Base-by-base conservation (phyloP, 805 yeast genomes). In the Sporopachydermia lactativora region DNA sequence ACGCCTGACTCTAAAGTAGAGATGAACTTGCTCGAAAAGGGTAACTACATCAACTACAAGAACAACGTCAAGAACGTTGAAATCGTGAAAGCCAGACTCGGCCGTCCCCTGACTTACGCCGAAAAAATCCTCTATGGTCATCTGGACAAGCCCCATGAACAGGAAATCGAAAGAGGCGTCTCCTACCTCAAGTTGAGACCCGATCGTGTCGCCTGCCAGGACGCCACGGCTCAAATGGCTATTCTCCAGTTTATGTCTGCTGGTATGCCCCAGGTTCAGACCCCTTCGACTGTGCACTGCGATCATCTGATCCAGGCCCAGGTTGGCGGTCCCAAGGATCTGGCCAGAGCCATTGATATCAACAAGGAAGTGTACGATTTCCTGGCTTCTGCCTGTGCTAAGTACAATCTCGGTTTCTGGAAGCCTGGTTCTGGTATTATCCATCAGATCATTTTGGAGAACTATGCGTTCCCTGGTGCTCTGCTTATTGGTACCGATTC, bases 171-270 rank as follows among this genome's bases (percentile, higher is more conserved):
- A 63, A 80, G 97, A 62, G 96, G 97, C 59, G 73, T 76, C 43
- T 80, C 92, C 39, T 89, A 89, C 68, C 73, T 88, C 64, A 89
- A 89, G 67, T 73, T 89, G 60, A 80, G 94, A 66, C 97, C 97
- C 42, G 97, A 88, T 64, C 77, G 97, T 64, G 96, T 89, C 46
- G 96, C 96, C 39, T 86, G 95, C 81, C 97, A 88, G 71, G 97
- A 88, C 70, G 97, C 97, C 43, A 85, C 96, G 44, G 96, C 96
- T 43, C 97, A 88, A 70, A 88, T 88, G 97, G 96, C 96, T 43
- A 74, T 88, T 52, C 70, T 88, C 57, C 97, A 88, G 70, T 88
- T 88, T 64, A 86, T 86, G 94, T 81, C 95, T 46, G 94, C 95
- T 52, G 95, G 94, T 55, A 68, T 86, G 75, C 80, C 83, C 47